phyloP scores from a whole-genome alignment of 768 basidiomycete genomes.

The Mycena capillaripes region DNA sequence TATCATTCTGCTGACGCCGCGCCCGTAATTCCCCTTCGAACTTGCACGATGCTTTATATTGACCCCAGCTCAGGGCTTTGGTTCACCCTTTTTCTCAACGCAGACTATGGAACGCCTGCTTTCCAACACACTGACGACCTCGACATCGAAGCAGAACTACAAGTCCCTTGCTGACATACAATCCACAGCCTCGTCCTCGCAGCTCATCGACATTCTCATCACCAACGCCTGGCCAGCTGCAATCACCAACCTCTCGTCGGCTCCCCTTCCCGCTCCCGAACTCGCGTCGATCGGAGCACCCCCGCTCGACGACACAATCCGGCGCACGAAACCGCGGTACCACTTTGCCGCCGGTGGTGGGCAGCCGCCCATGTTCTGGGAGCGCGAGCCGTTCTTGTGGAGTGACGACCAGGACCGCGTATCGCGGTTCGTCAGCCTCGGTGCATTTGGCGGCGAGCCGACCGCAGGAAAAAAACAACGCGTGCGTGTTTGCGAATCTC shows the following conservation, averaged over 20 bases:
- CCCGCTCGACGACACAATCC: constrained; percentile 75
- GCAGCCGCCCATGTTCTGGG: constrained; percentile 88
- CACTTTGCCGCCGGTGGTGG: constrained; percentile 82
- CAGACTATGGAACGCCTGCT: constrained; percentile 81
- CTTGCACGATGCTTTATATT: background rate
- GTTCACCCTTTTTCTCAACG: constrained; percentile 81
- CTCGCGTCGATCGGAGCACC: constrained; percentile 61
- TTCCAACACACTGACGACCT: constrained; percentile 74
- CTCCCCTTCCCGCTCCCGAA: constrained; percentile 63
- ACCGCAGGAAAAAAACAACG: constrained; percentile 83
- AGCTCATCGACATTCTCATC: constrained; percentile 85
- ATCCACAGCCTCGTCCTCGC: constrained; percentile 70
- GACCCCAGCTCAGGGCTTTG: constrained; percentile 67
- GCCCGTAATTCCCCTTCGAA: constrained; percentile 61
- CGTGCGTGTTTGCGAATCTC: constrained; percentile 59
- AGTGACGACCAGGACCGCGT: constrained; percentile 75
- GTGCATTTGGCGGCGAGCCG: constrained; percentile 82
- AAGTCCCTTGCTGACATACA: constrained; percentile 78
- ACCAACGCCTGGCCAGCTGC: constrained; percentile 83
- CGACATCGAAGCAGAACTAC: constrained; percentile 64
- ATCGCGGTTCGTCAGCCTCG: constrained; percentile 88
- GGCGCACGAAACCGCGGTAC: constrained; percentile 85
- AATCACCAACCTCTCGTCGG: constrained; percentile 72
- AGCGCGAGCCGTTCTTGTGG: constrained; percentile 94
- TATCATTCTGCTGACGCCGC: constrained; percentile 72